phyloP scores from a whole-genome alignment of 352 stramenopile species.

The Phytophthora pluvialis region DNA sequence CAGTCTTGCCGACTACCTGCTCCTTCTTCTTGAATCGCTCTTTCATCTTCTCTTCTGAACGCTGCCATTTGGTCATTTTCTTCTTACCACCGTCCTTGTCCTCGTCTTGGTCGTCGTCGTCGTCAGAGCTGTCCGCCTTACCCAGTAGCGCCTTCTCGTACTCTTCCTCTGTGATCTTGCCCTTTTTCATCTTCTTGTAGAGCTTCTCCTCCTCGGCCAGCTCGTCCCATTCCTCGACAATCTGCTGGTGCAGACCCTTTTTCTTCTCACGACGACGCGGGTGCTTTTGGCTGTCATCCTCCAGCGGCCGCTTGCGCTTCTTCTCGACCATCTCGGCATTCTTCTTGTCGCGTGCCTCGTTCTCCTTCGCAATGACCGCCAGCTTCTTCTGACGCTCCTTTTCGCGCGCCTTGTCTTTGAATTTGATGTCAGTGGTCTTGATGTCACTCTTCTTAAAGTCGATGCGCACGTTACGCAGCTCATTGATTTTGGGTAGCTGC shows the following conservation, averaged over 20 bases:
- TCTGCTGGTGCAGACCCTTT: conserved; percentile 95
- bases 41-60: conserved; percentile 71
- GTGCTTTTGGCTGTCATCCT: conserved; percentile 71
- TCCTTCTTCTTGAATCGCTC: conserved; percentile 90
- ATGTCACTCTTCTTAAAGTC: conserved; percentile 89
- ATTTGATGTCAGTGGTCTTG: conserved; percentile 93
- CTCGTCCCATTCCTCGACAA: conserved; percentile 99
- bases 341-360: conserved; percentile 70
- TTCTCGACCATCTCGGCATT: conserved; percentile 56
- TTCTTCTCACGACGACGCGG: conserved; percentile 94
- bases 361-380: conserved; percentile 69
- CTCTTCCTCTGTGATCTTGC: conserved; percentile 97
- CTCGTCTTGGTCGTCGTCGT: conserved; percentile 37
- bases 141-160: conserved; percentile 86
- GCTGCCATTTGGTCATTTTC: conserved; percentile 72
- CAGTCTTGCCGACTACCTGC: conserved; percentile 71
- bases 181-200: conserved; percentile 97
- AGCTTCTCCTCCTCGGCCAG: conserved; percentile 97
- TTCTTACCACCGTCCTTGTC: conserved; percentile 38
- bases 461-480: conserved; percentile 81
- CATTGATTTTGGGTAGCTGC: conserved; percentile 89
- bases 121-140: conserved; percentile 50
- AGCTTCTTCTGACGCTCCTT: conserved; percentile 97
- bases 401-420: conserved; percentile 97
- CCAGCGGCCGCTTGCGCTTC: conserved; percentile 63